Conservation (phyloP, 257 asterid species). For the Fraxinus excelsior region DNA sequence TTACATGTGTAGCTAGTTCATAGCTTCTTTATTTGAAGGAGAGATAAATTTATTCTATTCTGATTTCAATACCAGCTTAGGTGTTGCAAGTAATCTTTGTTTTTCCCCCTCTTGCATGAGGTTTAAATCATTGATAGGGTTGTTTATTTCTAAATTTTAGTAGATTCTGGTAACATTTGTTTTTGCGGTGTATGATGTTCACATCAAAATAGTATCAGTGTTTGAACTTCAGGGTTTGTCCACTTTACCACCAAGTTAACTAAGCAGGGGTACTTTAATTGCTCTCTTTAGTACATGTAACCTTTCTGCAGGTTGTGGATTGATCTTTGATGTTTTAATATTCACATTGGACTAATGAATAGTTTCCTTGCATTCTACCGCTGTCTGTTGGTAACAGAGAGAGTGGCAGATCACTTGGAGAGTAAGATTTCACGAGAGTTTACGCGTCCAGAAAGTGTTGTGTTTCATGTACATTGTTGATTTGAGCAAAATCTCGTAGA, state of each 20-base stretch:
- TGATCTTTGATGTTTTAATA: not conserved
- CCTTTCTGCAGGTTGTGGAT: not conserved
- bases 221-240: not conserved
- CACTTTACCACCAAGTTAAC: no score
- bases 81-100: not conserved
- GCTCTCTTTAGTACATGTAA: not conserved
- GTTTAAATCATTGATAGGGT: not conserved
- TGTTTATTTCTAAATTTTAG: not conserved
- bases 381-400: not conserved
- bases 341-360: not conserved
- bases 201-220: not conserved
- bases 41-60: not conserved
- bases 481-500: not conserved
- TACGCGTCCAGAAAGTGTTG: not conserved
- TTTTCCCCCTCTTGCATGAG: not conserved
- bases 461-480: not conserved
- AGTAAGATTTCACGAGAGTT: not conserved
- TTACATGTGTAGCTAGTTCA: no score
- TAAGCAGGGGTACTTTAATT: not conserved
- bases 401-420: not conserved
- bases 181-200: not conserved
- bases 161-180: not conserved
- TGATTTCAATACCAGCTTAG: not conserved
- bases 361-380: not conserved
- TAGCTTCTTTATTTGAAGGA: no score